Evolutionary conservation across 2,329 filamentous ascomycete genomes (phyloP).

Genomic region (Aspergillus oerlinghausenensis): DNA sequence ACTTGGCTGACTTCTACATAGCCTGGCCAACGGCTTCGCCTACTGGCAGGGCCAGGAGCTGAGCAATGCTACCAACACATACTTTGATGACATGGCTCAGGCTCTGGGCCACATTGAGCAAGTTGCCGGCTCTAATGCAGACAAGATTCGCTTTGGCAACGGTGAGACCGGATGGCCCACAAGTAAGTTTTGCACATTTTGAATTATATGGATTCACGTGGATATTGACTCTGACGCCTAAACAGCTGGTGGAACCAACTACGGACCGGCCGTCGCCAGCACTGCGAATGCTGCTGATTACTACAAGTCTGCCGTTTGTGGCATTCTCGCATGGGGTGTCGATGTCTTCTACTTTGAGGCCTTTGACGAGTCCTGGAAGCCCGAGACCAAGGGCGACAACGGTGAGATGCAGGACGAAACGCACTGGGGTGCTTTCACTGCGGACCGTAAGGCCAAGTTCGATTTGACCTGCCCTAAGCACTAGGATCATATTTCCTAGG

Average conservation of each 20-base stretch:
- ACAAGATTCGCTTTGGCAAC: constrained; percentile 61
- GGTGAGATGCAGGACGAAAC: constrained; percentile 60
- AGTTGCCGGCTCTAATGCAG: constrained; percentile 48
- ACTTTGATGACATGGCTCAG: constrained; percentile 64
- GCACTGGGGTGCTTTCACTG: constrained; percentile 65
- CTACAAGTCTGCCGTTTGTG: constrained; percentile 60
- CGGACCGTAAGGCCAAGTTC: constrained; percentile 56
- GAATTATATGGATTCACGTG: not conserved
- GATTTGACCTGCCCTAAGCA: constrained; percentile 42
- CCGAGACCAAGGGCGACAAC: constrained; percentile 57
- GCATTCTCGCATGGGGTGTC: constrained; percentile 59
- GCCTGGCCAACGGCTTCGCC: constrained; percentile 64
- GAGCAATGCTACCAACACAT: constrained; percentile 56
- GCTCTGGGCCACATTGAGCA: constrained; percentile 60
- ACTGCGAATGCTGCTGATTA: constrained; percentile 56
- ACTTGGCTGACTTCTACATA: constrained; percentile 11
- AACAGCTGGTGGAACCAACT: constrained; percentile 53
- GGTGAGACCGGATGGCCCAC: constrained; percentile 68
- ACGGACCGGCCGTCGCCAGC: constrained; percentile 57
- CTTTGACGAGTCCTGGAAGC: constrained; percentile 70
- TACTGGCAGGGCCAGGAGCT: constrained; percentile 66
- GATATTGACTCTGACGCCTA: not conserved
- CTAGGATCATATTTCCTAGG: constrained; percentile 1
- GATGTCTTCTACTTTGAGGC: constrained; percentile 72
- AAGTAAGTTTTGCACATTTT: constrained; percentile 25